Base-by-base conservation (phyloP, 352 stramenopile genomes). In the Elongisporangium anandrum region DNA sequence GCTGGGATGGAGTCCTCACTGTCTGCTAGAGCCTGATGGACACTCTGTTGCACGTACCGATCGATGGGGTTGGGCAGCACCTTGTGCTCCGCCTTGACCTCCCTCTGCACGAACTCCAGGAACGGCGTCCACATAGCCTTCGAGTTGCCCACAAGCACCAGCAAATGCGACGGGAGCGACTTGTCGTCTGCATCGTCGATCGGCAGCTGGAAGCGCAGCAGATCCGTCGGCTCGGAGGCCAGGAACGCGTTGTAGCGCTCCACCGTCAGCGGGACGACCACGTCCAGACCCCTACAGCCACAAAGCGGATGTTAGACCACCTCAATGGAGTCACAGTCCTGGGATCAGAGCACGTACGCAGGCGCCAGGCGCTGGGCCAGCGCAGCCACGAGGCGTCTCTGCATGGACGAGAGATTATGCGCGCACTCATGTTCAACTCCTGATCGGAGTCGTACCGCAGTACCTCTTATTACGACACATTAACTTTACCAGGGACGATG, bases 131-230 rank as follows among this genome's bases (percentile, higher is more conserved):
- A 92, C 24, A 90, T 52, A 10, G 64, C 59, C 38, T 68, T 74
- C 26, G 79, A 88, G 64, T 92, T 90, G 52, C 81, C 81, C 52
- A 92, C 64, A 53, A 92, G 71, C 52, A 90, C 64, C n/a, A 92
- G 49, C 24, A 87, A 70, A 63, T 86, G 72, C 20, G 77, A 73
- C 2, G 61, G 57, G 15, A 73, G 10, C 29, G 29, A 2, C 9
- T 41, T 41, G 29, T 41, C 13, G 29, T 41, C 29, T 41, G 29
- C 29, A 8, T 41, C 29, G 29, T 41, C 29, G 29, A 41, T 41
- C 13, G 75, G 72, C 19, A 91, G 59, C 62, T 80, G 63, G 59
- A 83, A 91, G 19, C 63, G 69, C 50, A 63, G 64, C 20, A 86
- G 63, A n/a, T 81, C 68, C 15, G 65, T 65, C n/a, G 69, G 69